Evolutionary conservation across 2,329 filamentous ascomycete genomes (phyloP), one percentile per base, ranked within the genome.

Genomic region (Aspergillus alliaceus): DNA sequence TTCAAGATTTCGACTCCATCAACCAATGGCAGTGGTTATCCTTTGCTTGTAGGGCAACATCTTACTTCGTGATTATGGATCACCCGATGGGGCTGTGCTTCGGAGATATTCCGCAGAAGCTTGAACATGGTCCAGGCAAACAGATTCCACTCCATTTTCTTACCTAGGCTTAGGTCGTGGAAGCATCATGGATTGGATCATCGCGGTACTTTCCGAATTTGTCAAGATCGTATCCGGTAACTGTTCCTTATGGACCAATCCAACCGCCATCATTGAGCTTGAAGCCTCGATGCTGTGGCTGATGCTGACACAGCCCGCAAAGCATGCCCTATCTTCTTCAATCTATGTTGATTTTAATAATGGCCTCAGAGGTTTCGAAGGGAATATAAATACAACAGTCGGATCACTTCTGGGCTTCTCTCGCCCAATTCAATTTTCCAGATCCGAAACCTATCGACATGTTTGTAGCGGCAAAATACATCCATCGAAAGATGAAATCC

Each of bases 131-230:
- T 22, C 11, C 12, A 37, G 34, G 14, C 34, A 15, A 37, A 8
- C 32, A 15, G 15, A 35, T 12, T 15, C n/a, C n/a, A 35, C 32
- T 35, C 14, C 12, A 5, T 35, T 35, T 15, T 2, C 12, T 14
- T 35, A 6, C 12, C 12, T 15, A n/a, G n/a, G n/a, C n/a, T n/a
- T n/a, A n/a, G n/a, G n/a, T n/a, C n/a, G n/a, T n/a, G n/a, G n/a
- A n/a, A n/a, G n/a, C n/a, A n/a, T n/a, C 32, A 5, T 35, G 11
- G n/a, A 40, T 11, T 5, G 2, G 11, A 40, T 22, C 37, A n/a
- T 40, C n/a, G 49, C 32, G 49, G 6, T 48, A 20, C 25, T 53
- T 57, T 29, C 54, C 54, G 25, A 42, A 49, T 57, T 20, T 1
- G 49, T 40, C 12, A 34, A 22, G 18, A 14, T 48, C 44, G 44